phyloP scores from a whole-genome alignment of 2,329 filamentous ascomycete species.

The Ophiosphaerella korrae region DNA sequence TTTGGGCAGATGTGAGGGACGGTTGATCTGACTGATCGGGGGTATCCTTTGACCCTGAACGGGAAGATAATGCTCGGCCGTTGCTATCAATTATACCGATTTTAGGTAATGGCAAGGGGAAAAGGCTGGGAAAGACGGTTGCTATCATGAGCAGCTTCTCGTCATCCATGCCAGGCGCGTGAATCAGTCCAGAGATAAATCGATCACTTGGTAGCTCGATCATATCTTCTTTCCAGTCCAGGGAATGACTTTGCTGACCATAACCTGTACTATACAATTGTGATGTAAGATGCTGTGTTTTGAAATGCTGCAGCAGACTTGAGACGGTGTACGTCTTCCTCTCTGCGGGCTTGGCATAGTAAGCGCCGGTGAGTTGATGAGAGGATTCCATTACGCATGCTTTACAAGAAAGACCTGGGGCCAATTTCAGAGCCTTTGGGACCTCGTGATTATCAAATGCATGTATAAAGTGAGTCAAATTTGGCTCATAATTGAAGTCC shows the following conservation, averaged over 20 bases:
- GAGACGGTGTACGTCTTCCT: conserved; percentile 52
- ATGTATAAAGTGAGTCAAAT: conserved; percentile 61
- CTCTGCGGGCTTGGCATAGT: conserved; percentile 45
- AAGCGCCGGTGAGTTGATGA: conserved; percentile 34
- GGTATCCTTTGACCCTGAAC: conserved; percentile 37
- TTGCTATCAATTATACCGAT: conserved; percentile 46
- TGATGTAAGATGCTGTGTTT: conserved; percentile 58
- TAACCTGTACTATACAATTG: conserved; percentile 26
- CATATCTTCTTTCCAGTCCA: conserved; percentile 67
- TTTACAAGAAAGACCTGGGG: conserved; percentile 52
- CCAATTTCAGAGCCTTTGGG: conserved; percentile 51
- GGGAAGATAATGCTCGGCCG: conserved; percentile 29
- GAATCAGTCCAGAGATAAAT: conserved; percentile 55
- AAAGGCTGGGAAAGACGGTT: conserved; percentile 55
- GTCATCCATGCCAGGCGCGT: conserved; percentile 62
- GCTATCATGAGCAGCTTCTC: conserved; percentile 59
- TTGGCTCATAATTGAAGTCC: conserved; percentile 62
- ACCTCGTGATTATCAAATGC: conserved; percentile 50
- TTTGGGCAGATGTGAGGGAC: conserved; percentile 24
- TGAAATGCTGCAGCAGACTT: conserved; percentile 65
- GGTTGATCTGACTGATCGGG: conserved; percentile 28
- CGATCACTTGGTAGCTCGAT: conserved; percentile 62
- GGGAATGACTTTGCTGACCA: conserved; percentile 26
- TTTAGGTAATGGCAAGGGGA: conserved; percentile 50
- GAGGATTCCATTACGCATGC: conserved; percentile 41